Conservation (phyloP, 1,284 basidiomycete species). For the Gymnopus androsaceus region DNA sequence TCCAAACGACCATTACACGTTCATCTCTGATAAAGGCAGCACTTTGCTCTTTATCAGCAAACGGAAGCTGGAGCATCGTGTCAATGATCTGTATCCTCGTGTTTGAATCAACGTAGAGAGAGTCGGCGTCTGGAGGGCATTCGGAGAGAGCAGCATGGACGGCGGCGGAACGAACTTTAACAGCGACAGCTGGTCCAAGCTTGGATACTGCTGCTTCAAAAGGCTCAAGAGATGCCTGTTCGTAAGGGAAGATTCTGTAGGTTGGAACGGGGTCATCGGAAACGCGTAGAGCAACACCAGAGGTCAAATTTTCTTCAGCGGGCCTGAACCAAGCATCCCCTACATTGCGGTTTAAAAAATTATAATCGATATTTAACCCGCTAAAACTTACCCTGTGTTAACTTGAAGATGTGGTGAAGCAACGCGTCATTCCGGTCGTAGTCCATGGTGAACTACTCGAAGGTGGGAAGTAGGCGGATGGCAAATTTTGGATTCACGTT, state of each 20-base stretch:
- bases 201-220: constrained; percentile 73
- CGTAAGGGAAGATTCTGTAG: constrained; percentile 77
- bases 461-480: no score
- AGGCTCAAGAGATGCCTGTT: constrained; percentile 65
- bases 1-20: constrained; percentile 80
- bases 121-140: constrained; percentile 54
- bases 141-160: constrained; percentile 80
- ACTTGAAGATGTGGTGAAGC: no score
- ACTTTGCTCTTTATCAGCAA: constrained; percentile 78
- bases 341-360: no score
- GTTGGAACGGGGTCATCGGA: constrained; percentile 44
- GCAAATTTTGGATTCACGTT: no score
- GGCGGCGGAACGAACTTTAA: constrained; percentile 79
- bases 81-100: constrained; percentile 76
- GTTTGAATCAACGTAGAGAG: constrained; percentile 70
- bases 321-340: constrained; percentile 75
- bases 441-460: no score
- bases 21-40: constrained; percentile 86
- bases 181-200: constrained; percentile 79
- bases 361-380: no score
- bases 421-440: no score
- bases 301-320: constrained; percentile 64
- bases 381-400: no score
- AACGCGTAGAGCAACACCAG: constrained; percentile 66
- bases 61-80: constrained; percentile 70